Evolutionary conservation across 2,329 filamentous ascomycete genomes (phyloP), one percentile per base, ranked within the genome.

Genomic region (Fusarium caatingaense): DNA sequence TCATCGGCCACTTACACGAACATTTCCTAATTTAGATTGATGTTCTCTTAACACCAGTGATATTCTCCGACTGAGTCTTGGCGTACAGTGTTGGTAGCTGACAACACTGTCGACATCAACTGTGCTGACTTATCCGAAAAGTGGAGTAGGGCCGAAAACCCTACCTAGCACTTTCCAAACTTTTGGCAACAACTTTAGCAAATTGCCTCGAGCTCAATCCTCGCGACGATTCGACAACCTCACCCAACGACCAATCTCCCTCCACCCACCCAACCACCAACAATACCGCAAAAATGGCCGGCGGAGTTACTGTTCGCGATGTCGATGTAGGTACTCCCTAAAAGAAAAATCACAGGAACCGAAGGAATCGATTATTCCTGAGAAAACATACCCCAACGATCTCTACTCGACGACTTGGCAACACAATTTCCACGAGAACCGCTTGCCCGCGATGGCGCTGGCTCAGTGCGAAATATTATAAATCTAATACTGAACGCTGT

Each of bases 271-370:
- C 60, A 59, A 55, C 57, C 66, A 66, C 62, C 74, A 72, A 73
- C 76, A 81, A 78, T 76, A 89, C 87, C 87, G 87, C 86, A 86
- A 93, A 87, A 83, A 94, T 94, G 92, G 85, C 86, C 82, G 88
- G 91, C 84, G 92, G 92, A 84, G 88, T 93, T 83, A 89, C 86
- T 79, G 92, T 95, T 85, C 92, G 92, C 86, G 92, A 94, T 86
- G 92, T 94, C 83, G 91, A 93, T 88, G 91, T 92, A 90, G 85
- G 89, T 89, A 64, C 70, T 77, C 73, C 78, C 72, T 78, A 73
- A 78, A 71, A 73, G 78, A 71, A 56, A 71, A 57, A 47, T 15
- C 45, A 40, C 69, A 56, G 47, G 56, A 57, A 49, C 65, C 64
- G 60, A 66, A 44, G 44, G 42, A 67, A 68, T n/a, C 53, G 54